These are phyloP conservation scores for Xylaria sp. DNA, from an alignment of 495 filamentous ascomycete species.

Conservation along the genomic window DNA sequence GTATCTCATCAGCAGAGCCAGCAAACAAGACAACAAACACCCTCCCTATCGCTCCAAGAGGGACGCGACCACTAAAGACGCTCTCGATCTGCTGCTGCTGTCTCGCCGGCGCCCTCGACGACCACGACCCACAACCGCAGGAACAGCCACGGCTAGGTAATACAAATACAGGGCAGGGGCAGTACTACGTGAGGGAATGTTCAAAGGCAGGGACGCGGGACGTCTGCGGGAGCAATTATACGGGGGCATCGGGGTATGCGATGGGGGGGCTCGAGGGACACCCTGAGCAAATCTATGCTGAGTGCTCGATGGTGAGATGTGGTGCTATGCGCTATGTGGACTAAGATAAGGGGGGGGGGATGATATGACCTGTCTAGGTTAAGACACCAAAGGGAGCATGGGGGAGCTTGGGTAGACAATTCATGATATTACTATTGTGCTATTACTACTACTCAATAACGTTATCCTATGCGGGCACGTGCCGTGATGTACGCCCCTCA, in stretches of 20 bases:
- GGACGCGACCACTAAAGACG: too few species aligned
- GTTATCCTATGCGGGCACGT: background rate
- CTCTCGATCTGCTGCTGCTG: slow-evolving; percentile 1
- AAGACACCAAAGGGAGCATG: slow-evolving; percentile 21
- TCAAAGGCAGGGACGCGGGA: slow-evolving; percentile 21
- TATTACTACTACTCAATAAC: background rate
- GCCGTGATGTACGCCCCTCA: background rate
- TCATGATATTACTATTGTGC: slow-evolving; percentile 14
- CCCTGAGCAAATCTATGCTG: background rate
- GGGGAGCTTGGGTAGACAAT: background rate
- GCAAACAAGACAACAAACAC: background rate
- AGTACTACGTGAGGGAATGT: slow-evolving; percentile 22
- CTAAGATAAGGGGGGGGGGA: too few species aligned
- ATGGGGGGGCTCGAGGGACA: background rate
- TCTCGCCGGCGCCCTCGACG: background rate
- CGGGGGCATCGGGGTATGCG: slow-evolving; percentile 3
- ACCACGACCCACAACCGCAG: background rate
- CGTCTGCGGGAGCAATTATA: slow-evolving; percentile 19
- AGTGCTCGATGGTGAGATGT: background rate
- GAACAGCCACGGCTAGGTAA: too few species aligned
- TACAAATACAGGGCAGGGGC: too few species aligned
- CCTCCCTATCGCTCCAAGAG: background rate
- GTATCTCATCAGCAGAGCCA: too few species aligned
- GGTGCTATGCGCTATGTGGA: slow-evolving; percentile 5
- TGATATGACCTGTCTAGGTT: too few species aligned